Conservation (phyloP, 352 stramenopile genomes). For the Aphanomyces euteiches region DNA sequence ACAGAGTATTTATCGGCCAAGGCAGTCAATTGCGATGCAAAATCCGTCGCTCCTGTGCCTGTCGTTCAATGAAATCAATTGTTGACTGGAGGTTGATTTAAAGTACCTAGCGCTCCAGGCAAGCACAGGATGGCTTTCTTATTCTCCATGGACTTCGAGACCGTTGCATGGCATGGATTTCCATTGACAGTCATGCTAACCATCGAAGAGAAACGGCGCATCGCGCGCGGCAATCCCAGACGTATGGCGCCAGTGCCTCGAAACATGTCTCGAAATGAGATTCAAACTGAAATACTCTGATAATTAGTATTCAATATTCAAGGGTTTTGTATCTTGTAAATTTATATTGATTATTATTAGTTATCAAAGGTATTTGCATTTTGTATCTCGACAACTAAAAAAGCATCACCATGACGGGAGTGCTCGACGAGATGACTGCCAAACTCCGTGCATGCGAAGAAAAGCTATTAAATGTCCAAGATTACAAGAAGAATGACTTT, state of each 20-base stretch:
- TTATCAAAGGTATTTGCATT: not conserved
- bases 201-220: constrained; percentile 10
- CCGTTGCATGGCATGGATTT: constrained; percentile 24
- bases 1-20: constrained; percentile 54
- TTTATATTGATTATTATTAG: constrained; percentile 4
- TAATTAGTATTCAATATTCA: too few relatives aligned
- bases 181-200: constrained; percentile 30
- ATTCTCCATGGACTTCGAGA: constrained; percentile 11
- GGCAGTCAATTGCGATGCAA: constrained; percentile 52
- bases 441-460: constrained; percentile 19
- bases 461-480: not conserved
- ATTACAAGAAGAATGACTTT: constrained; percentile 16
- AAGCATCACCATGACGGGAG: not conserved
- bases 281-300: too few relatives aligned
- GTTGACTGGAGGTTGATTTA: not conserved
- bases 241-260: not conserved
- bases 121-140: constrained; percentile 52
- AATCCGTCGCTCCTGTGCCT: constrained; percentile 59
- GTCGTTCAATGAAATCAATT: not conserved
- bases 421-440: not conserved
- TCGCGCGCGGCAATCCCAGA: not conserved
- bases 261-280: constrained; percentile 1
- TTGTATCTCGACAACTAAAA: not conserved
- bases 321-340: not conserved
- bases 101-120: constrained; percentile 55